phyloP scores from a whole-genome alignment of 345 rosid species.

The Camelina sativa region DNA sequence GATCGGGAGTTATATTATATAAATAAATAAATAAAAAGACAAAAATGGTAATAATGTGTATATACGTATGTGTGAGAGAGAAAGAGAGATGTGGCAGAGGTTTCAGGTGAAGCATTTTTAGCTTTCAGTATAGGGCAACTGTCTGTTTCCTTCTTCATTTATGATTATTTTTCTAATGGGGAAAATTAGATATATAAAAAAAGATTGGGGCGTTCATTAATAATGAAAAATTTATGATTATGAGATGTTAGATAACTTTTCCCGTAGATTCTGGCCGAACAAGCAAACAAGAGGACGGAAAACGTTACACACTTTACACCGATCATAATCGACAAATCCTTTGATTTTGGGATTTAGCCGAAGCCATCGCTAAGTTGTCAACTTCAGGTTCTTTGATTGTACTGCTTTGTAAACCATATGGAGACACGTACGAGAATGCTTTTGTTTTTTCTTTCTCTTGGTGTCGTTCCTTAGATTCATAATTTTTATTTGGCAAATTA shows the following conservation, averaged over 20 bases:
- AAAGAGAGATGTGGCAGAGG: conserved; percentile 29
- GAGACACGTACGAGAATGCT: conserved; percentile 8
- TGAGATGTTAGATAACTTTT: conserved; percentile 29
- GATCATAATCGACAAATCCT: conserved; percentile 30
- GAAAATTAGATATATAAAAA: conserved; percentile 12
- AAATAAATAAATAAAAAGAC: too few species aligned
- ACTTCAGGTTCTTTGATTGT: conserved; percentile 13
- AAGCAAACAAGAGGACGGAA: conserved; percentile 9
- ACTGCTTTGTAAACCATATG: conserved; percentile 25
- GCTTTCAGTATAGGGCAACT: conserved; percentile 33
- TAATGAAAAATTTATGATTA: not conserved
- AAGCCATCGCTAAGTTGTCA: conserved; percentile 29
- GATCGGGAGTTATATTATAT: conserved; percentile 28
- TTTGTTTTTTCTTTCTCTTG: not conserved
- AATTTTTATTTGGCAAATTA: too few species aligned
- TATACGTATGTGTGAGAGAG: not conserved
- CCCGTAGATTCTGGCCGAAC: conserved; percentile 30
- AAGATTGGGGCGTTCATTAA: conserved; percentile 32
- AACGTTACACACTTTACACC: conserved; percentile 31
- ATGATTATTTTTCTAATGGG: not conserved
- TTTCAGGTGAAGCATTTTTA: conserved; percentile 35
- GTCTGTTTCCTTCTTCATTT: conserved; percentile 26
- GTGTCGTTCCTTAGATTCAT: too few species aligned
- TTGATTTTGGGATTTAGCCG: conserved; percentile 8
- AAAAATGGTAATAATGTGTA: not conserved